These are phyloP conservation scores for Zasmidium cellare DNA, from an alignment of 2,329 filamentous ascomycete species.

Conservation along the genomic window DNA sequence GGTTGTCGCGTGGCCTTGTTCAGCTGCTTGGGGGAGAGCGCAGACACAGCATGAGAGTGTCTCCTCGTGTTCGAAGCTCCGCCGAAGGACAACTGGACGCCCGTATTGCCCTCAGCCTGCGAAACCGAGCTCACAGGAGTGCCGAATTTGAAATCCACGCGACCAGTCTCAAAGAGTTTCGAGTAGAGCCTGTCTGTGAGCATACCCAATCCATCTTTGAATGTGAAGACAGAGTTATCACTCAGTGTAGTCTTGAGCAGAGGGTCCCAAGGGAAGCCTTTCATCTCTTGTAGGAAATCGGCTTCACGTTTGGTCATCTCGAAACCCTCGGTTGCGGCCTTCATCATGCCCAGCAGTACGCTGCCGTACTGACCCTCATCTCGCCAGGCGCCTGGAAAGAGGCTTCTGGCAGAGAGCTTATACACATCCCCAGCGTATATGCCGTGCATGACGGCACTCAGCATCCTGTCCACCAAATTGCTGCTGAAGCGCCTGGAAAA, in stretches of 20 bases:
- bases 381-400: conserved; percentile 54
- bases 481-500: conserved; percentile 57
- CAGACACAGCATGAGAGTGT: conserved; percentile 63
- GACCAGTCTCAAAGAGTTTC: conserved; percentile 38
- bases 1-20: conserved; percentile 22
- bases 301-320: conserved; percentile 37
- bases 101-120: conserved; percentile 26
- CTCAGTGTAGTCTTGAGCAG: conserved; percentile 35
- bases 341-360: conserved; percentile 36
- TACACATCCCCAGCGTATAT: conserved; percentile 90
- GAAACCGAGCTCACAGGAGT: conserved; percentile 49
- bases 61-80: conserved; percentile 16
- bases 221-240: conserved; percentile 43
- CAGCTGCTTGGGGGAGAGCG: conserved; percentile 50
- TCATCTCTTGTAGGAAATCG: conserved; percentile 33
- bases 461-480: conserved; percentile 66
- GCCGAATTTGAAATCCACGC: conserved; percentile 42
- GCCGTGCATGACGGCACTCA: conserved; percentile 77
- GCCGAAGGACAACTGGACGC: conserved; percentile 36
- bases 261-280: conserved; percentile 35
- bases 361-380: conserved; percentile 49
- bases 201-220: conserved; percentile 45
- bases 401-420: conserved; percentile 70
- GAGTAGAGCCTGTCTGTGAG: conserved; percentile 39
- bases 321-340: conserved; percentile 31